Evolutionary conservation across 352 stramenopile species (phyloP), one percentile per base, ranked within the genome.

Genomic region (Globisporangium yorkense): DNA sequence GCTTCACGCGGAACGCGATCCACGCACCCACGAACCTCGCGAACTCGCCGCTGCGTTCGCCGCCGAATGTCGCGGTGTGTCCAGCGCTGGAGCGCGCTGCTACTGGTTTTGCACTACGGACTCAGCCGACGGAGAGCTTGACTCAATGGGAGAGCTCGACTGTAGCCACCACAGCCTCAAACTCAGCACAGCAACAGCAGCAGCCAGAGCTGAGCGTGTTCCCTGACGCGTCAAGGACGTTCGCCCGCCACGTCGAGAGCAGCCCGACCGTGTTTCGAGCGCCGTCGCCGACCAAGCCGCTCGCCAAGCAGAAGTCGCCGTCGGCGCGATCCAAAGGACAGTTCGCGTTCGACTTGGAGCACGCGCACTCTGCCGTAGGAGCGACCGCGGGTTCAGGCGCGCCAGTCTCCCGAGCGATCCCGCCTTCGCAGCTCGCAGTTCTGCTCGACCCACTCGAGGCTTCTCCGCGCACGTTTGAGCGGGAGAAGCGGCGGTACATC

Each of bases 401-500:
- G 41, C 2, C 44, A 40, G 20, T 4, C 13, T 15, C 50, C 2
- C 62, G 54, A 21, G 47, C 61, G 13, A 62, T 61, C 2, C 61
- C 63, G 6, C 59, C 57, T 6, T 57, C 51, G 27, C 65, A 59
- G 45, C 65, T 59, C 67, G 44, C 37, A 1, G 41, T 72, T 24
- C 57, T 73, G 62, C 56, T 89, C 9, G 68, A 90, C 4, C 76
- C 77, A 15, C 43, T 87, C 1, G 74, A 89, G 46, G 59, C 78
- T 1, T 85, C 78, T 0, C 70, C 78, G 16, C 70, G 76, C 1
- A 91, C 75, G n/a, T 89, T 91, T 64, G 82, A 94, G 43, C 59
- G 83, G 20, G 84, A 94, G 57, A 89, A 88, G 52, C 75, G 78
- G 57, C 67, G 72, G 3, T 91, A 93, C 51, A 63, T 94, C 49